Base-by-base conservation (phyloP, 2,329 filamentous ascomycete species). In the Graphium sp. region DNA sequence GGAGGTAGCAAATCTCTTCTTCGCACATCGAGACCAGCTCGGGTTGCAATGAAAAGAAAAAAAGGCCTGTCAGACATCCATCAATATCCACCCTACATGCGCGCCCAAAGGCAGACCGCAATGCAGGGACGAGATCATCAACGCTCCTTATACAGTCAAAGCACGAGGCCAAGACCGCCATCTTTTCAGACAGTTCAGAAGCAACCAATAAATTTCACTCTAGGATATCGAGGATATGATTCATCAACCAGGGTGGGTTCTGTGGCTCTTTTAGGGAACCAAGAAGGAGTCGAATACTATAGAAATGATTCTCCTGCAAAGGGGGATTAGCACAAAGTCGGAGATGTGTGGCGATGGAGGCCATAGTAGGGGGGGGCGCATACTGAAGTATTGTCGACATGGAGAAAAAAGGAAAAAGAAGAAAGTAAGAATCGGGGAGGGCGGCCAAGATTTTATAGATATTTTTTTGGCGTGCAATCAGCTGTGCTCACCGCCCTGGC, bases 191-290 rank as follows among this genome's bases (percentile, higher is more conserved):
- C 56, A 62, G 64, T 41, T 34, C 66, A 64, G 68, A 58, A 65
- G 63, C 50, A 58, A 66, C 50, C 50, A 50, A 50, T 65, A 59
- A 57, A 57, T 65, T 77, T 85, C 80, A 89, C 80, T 84, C 79
- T 81, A 71, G 74, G 77, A 76, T 60, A 66, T 65, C 73, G 81
- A 81, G 78, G 81, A 81, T 76, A 69, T 80, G 46, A 58, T 55
- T 91, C 82, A 89, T 91, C 82, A 81, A 79, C 80, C 81, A 83
- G 81, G 79, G 74, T 87, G 71, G 73, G 73, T 70, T 83, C 77
- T 87, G 78, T 83, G 71, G 80, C 84, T 92, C 66, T 66, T 78
- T 69, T 84, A 68, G 72, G 73, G 71, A 87, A 77, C 74, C 82
- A 77, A 89, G 80, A 82, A 74, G 67, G 66, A 68, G 78, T 84